A percentile compares a stretch with the other conserved stretches of the same genome.
phyloP scores from a whole-genome alignment of 495 filamentous ascomycete genomes.

The Tuber microsphaerosporum region DNA sequence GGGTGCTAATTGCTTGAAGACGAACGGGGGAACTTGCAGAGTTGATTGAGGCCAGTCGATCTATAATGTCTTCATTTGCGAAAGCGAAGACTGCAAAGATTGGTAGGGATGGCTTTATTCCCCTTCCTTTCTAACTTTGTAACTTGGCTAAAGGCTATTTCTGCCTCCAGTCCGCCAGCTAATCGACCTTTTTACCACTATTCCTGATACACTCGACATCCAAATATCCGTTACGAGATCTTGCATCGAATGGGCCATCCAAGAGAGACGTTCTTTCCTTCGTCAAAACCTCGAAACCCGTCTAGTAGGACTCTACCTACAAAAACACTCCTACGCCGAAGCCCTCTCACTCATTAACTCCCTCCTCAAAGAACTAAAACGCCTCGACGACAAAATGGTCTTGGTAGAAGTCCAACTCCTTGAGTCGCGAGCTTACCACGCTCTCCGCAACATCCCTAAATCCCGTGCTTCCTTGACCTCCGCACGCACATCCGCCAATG shows the following conservation, averaged over 20 bases:
- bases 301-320: constrained; percentile 87
- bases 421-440: constrained; percentile 94
- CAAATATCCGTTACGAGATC: constrained; percentile 91
- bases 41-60: constrained; percentile 81
- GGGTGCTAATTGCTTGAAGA: constrained; percentile 12
- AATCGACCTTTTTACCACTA: constrained; percentile 86
- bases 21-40: constrained; percentile 78
- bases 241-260: constrained; percentile 97
- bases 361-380: constrained; percentile 90
- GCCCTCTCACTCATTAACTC: constrained; percentile 93
- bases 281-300: constrained; percentile 97
- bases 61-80: constrained; percentile 86
- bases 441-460: constrained; percentile 92
- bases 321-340: constrained; percentile 92
- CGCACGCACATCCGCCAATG: constrained; percentile 86
- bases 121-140: background rate
- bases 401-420: constrained; percentile 98
- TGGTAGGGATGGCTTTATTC: constrained; percentile 52
- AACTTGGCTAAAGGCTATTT: background rate
- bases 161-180: constrained; percentile 74
- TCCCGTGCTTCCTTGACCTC: constrained; percentile 90
- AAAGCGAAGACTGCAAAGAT: constrained; percentile 99
- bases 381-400: constrained; percentile 95
- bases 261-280: constrained; percentile 85
- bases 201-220: constrained; percentile 85